A percentile compares a stretch with the other conserved stretches of the same genome.
These are phyloP conservation scores for Claviceps arundinis DNA, from an alignment of 2,329 filamentous ascomycete species.

Conservation along the genomic window DNA sequence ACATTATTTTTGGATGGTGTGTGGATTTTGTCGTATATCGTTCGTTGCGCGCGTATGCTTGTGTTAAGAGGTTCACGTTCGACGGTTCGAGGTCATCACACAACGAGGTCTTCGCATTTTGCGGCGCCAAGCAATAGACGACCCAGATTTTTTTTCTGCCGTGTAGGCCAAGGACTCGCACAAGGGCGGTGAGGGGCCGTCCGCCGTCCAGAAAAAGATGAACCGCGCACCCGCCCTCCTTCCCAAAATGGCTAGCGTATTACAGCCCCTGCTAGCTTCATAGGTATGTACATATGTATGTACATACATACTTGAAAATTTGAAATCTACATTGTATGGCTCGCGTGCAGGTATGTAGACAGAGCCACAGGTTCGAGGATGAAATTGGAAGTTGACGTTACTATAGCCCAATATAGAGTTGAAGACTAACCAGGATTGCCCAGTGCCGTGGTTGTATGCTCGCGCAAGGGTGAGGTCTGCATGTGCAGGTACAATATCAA, in stretches of 20 bases:
- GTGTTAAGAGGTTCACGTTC: background rate
- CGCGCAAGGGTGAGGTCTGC: background rate
- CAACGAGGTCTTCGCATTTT: background rate
- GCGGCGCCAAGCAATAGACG: background rate
- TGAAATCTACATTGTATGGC: too few relatives aligned
- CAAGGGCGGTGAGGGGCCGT: background rate
- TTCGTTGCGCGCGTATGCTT: background rate
- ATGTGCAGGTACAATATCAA: too few relatives aligned
- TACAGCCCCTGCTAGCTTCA: too few relatives aligned
- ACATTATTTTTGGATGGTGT: background rate
- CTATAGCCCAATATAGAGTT: too few relatives aligned
- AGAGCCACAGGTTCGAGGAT: too few relatives aligned
- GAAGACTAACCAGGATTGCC: background rate
- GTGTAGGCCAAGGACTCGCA: background rate
- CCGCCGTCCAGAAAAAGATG: too few relatives aligned
- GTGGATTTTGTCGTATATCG: background rate
- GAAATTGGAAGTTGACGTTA: too few relatives aligned
- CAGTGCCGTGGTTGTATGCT: background rate
- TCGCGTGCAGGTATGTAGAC: too few relatives aligned
- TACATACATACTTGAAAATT: too few relatives aligned
- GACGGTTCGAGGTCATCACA: background rate
- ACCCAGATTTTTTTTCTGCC: slow-evolving; percentile 4
- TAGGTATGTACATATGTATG: too few relatives aligned
- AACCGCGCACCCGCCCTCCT: too few relatives aligned
- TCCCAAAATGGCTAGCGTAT: too few relatives aligned